Base-by-base conservation (phyloP, 352 stramenopile genomes). In the Phytophthora quininea region DNA sequence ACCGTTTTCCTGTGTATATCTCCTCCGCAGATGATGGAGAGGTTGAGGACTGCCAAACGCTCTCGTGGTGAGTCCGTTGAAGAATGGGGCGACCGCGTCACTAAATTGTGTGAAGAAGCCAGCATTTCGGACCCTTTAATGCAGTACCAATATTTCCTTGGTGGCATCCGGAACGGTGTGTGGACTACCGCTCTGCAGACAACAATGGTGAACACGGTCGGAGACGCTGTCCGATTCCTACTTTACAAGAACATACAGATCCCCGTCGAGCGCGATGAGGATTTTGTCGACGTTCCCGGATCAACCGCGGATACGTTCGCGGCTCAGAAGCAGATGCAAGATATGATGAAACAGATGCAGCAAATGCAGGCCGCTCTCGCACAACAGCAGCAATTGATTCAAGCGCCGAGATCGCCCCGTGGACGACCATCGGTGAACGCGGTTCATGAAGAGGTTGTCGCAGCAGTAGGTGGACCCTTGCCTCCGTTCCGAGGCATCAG, bases 341-440 rank as follows among this genome's bases (percentile, higher is more conserved):
- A n/a, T 14, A 5, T 48, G 42, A 48, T 48, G 42, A n/a, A 48
- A 15, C 42, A 48, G 11, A 48, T 48, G 42, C 42, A 48, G 42
- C 8, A 5, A 14, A 48, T 40, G 35, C n/a, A n/a, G n/a, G n/a
- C n/a, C n/a, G n/a, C n/a, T n/a, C 35, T 40, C 5, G 5, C 35
- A 5, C 35, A 40, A 40, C 35, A 40, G 35, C 35, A 40, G 35
- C 35, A 40, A 10, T 11, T 40, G 35, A 5, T 40, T 11, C 35
- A 40, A 40, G 5, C 35, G 35, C 35, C 35, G 35, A 40, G 35
- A 40, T 40, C 35, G 35, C 35, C 35, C 5, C 35, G 35, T 40
- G 35, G 35, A 40, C 35, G 35, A 11, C 35, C 5, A 10, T 40
- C 35, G 35, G 35, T 40, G 10, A 40, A 40, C 10, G 35, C 35